Evolutionary conservation across 257 asterid genomes (phyloP), one percentile per base, ranked within the genome.

Genomic region (Solanum pennellii): DNA sequence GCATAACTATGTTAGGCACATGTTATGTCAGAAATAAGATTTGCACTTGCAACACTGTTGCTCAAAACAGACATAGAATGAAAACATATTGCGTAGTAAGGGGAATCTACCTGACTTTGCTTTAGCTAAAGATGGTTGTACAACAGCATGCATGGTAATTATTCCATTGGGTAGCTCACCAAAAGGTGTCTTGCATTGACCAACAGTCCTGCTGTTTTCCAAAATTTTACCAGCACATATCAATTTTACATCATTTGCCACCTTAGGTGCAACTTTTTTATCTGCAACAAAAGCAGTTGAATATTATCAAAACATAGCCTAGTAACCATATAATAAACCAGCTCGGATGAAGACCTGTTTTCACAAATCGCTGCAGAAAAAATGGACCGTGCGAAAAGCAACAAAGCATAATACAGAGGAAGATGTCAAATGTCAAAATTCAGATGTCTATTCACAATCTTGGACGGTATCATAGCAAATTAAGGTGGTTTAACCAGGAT

Each of bases 81-180:
- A 29, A 62, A 75, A 62, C 76, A 83, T 56, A 79, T 45, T 12
- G 31, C 56, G 3, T 20, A 79, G 68, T 49, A 84, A 84, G 88
- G 82, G 73, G 68, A 73, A 82, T 71, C 72, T 52, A 96, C 99
- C 98, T 90, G 96, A 93, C 87, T 93, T 96, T 56, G 91, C 92
- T 92, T 93, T 96, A 35, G 95, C 93, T 86, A 95, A 66, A 88
- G 99, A 92, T 86, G 96, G 96, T 91, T 96, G 98, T 73, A 95
- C 98, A 87, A 95, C 99, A 88, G 96, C 98, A 87, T 95, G 99
- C 99, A 95, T 94, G 80, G 96, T 95, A 86, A 95, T 94, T 74
- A 93, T 90, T 73, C 94, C 98, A 29, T 91, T 93, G 21, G 95
- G 93, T 82, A 93, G 93, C 89, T 95, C 98, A 18, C 98, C 96